Evolutionary conservation across 495 filamentous ascomycete genomes (phyloP).

Genomic region (Tuber aestivum): DNA sequence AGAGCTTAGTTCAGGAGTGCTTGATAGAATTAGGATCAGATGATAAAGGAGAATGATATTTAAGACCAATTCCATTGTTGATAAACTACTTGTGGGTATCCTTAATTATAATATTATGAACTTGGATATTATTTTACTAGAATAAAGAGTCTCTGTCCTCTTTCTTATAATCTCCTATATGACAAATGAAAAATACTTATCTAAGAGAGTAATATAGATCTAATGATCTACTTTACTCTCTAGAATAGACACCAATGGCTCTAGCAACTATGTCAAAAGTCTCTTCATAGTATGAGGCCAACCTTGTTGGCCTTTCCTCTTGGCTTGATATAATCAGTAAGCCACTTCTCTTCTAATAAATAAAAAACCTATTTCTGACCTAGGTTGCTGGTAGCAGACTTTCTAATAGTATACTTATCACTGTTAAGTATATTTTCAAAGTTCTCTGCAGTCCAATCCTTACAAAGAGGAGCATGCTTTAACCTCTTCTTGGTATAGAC

Average conservation of each 20-base stretch:
- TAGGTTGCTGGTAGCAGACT: conserved; percentile 14
- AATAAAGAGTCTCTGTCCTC: conserved; percentile 7
- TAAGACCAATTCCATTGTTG: conserved; percentile 29
- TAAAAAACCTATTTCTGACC: conserved; percentile 15
- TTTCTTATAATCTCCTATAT: not conserved
- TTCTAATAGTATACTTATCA: conserved; percentile 8
- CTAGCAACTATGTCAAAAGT: conserved; percentile 11
- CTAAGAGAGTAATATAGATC: not conserved
- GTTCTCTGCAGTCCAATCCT: no score
- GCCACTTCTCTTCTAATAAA: conserved; percentile 23
- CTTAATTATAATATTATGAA: conserved; percentile 29
- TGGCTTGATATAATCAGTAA: no score
- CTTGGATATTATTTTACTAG: conserved; percentile 37
- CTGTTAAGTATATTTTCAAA: no score
- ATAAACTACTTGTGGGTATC: conserved; percentile 24
- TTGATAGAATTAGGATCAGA: conserved; percentile 43
- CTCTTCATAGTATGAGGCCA: conserved; percentile 20
- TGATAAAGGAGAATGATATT: conserved; percentile 38
- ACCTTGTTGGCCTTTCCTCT: conserved; percentile 12
- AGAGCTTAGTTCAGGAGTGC: conserved; percentile 38
- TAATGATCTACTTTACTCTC: conserved; percentile 7
- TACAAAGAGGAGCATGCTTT: no score
- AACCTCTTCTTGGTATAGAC: no score
- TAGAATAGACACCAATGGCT: conserved; percentile 17
- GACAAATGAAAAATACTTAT: not conserved